These are phyloP conservation scores for Musa beccarii DNA, from an alignment of 176 grass and related monocot species.

Conservation along the genomic window DNA sequence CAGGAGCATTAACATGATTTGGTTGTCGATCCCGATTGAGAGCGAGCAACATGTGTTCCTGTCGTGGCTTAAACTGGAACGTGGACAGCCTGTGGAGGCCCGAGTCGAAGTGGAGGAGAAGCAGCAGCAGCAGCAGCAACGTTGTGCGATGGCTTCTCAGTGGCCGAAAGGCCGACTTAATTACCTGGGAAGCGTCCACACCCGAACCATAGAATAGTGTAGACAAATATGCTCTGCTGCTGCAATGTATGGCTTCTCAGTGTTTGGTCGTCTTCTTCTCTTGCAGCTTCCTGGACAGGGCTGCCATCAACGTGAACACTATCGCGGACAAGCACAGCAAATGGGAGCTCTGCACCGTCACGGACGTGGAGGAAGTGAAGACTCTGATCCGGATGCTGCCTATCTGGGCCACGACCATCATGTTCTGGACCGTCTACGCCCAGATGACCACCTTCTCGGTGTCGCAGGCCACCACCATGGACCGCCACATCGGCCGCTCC, in stretches of 20 bases:
- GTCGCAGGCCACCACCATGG: too few relatives aligned
- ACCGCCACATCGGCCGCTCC: too few relatives aligned
- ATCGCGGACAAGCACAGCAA: not conserved
- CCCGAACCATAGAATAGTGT: not conserved
- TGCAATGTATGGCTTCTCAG: not conserved
- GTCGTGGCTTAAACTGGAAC: too few relatives aligned
- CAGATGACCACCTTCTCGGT: not conserved
- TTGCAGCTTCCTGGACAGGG: not conserved
- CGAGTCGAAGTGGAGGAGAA: too few relatives aligned
- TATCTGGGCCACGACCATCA: not conserved
- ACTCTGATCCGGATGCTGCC: not conserved
- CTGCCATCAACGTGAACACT: not conserved
- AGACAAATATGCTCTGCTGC: not conserved
- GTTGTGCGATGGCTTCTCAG: too few relatives aligned
- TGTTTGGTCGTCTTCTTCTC: not conserved
- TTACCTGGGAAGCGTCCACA: too few relatives aligned
- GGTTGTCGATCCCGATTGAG: too few relatives aligned
- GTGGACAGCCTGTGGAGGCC: too few relatives aligned
- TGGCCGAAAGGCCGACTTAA: too few relatives aligned
- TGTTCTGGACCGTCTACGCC: not conserved
- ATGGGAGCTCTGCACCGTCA: not conserved
- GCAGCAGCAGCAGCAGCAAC: too few relatives aligned
- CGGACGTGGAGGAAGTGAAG: not conserved
- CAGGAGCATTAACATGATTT: too few relatives aligned
- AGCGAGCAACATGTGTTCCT: too few relatives aligned